These are phyloP conservation scores for Henckelia pumila DNA, from an alignment of 257 asterid species.

Conservation along the genomic window DNA sequence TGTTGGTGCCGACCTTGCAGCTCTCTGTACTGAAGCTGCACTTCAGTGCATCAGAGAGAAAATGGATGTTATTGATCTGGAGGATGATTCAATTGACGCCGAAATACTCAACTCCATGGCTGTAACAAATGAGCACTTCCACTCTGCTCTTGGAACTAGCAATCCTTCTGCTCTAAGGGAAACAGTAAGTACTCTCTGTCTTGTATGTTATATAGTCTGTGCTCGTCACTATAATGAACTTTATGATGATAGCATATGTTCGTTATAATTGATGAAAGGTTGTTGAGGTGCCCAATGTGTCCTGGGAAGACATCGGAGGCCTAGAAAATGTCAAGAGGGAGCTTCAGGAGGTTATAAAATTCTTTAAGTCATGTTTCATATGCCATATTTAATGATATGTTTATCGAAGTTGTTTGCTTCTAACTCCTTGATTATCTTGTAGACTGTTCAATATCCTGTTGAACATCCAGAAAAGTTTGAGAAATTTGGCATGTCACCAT, in stretches of 20 bases:
- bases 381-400: background rate
- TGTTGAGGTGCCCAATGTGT: slow-evolving; percentile 50
- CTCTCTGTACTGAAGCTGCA: slow-evolving; percentile 66
- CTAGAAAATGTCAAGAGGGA: slow-evolving; percentile 51
- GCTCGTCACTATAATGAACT: background rate
- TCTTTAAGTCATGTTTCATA: background rate
- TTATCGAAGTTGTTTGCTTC: background rate
- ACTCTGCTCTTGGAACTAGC: slow-evolving; percentile 58
- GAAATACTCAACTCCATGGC: slow-evolving; percentile 62
- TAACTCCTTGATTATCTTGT: slow-evolving; percentile 16
- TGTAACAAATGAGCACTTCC: slow-evolving; percentile 55
- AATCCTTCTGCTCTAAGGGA: slow-evolving; percentile 63
- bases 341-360: slow-evolving; percentile 53
- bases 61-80: slow-evolving; percentile 64
- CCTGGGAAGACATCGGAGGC: slow-evolving; percentile 49
- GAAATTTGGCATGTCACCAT: slow-evolving; percentile 70
- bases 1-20: slow-evolving; percentile 64
- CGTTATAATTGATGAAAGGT: slow-evolving; percentile 22
- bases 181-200: slow-evolving; percentile 37
- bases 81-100: slow-evolving; percentile 59
- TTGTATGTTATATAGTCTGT: no score
- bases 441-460: slow-evolving; percentile 72
- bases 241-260: background rate
- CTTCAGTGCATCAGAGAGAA: slow-evolving; percentile 61
- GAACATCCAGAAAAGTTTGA: slow-evolving; percentile 69